Percentiles rank a stretch among this genome's conserved stretches.
These are phyloP conservation scores for Lithospermum erythrorhizon DNA, from an alignment of 257 asterid species.

Conservation along the genomic window DNA sequence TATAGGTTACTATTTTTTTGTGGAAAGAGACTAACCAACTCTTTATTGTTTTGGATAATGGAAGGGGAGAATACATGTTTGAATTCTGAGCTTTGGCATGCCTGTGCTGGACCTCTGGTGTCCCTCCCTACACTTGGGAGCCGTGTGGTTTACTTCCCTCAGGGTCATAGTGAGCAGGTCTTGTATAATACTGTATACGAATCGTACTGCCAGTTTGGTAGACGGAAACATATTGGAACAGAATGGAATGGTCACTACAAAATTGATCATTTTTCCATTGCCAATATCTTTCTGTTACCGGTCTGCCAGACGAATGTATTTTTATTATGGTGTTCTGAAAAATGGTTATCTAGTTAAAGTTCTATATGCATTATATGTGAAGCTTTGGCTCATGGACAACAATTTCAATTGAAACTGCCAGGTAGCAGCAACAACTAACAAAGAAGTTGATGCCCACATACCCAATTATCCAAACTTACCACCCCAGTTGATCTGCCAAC, in stretches of 20 bases:
- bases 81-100: slow-evolving; percentile 99
- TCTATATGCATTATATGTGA: slow-evolving; percentile 4
- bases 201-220: not conserved
- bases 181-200: slow-evolving; percentile 2
- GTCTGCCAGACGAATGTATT: slow-evolving; percentile 1
- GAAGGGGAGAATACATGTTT: slow-evolving; percentile 85
- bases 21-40: not conserved
- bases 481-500: slow-evolving; percentile 92
- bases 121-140: slow-evolving; percentile 76
- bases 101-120: slow-evolving; percentile 98
- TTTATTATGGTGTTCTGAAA: not conserved
- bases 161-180: slow-evolving; percentile 99
- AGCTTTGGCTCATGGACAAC: slow-evolving; percentile 17
- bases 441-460: slow-evolving; percentile 84
- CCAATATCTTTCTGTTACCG: too few species aligned
- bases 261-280: too few species aligned
- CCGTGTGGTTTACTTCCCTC: slow-evolving; percentile 97
- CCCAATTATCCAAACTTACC: slow-evolving; percentile 90
- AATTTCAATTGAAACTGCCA: slow-evolving; percentile 26
- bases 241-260: too few species aligned
- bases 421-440: slow-evolving; percentile 94
- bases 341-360: not conserved
- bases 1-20: not conserved
- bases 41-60: slow-evolving; percentile 23
- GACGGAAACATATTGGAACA: not conserved